A percentile compares a stretch with the other conserved stretches of the same genome.
These are phyloP conservation scores for Candida golubevii DNA, from an alignment of 805 yeast species.

Conservation along the genomic window DNA sequence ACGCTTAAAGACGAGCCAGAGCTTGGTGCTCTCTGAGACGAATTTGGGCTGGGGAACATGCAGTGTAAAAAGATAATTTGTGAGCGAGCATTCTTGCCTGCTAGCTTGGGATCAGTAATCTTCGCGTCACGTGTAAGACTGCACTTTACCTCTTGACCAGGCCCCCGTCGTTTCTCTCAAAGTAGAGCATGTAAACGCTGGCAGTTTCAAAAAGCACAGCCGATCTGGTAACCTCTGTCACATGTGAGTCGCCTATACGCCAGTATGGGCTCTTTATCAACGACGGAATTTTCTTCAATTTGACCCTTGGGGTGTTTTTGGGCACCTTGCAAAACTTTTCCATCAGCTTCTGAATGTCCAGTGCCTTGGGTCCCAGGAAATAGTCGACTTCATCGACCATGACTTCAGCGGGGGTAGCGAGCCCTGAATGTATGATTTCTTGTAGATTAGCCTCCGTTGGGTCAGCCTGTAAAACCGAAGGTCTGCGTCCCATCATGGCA, in stretches of 20 bases:
- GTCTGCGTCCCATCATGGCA: conserved; percentile 40
- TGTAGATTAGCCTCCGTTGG: conserved; percentile 33
- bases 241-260: conserved; percentile 77
- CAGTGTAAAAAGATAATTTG: not conserved
- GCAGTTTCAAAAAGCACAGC: conserved; percentile 64
- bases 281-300: conserved; percentile 52
- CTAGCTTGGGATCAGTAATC: not conserved
- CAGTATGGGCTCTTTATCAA: conserved; percentile 64
- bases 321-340: conserved; percentile 11
- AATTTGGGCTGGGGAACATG: conserved; percentile 25
- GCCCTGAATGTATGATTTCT: conserved; percentile 36
- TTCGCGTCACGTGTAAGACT: conserved; percentile 8
- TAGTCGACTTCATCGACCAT: conserved; percentile 29
- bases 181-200: conserved; percentile 84
- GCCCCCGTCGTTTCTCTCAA: conserved; percentile 51
- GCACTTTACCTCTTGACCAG: conserved; percentile 9
- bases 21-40: conserved; percentile 31
- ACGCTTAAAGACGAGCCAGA: conserved; percentile 10
- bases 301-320: conserved; percentile 20
- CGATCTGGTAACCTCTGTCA: conserved; percentile 53
- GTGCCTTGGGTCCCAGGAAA: conserved; percentile 22
- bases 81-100: no score
- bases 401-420: conserved; percentile 40
- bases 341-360: conserved; percentile 13
- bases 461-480: conserved; percentile 37